Evolutionary conservation across 345 rosid species (phyloP), one percentile per base, ranked within the genome.

Genomic region (Ceriops tagal): DNA sequence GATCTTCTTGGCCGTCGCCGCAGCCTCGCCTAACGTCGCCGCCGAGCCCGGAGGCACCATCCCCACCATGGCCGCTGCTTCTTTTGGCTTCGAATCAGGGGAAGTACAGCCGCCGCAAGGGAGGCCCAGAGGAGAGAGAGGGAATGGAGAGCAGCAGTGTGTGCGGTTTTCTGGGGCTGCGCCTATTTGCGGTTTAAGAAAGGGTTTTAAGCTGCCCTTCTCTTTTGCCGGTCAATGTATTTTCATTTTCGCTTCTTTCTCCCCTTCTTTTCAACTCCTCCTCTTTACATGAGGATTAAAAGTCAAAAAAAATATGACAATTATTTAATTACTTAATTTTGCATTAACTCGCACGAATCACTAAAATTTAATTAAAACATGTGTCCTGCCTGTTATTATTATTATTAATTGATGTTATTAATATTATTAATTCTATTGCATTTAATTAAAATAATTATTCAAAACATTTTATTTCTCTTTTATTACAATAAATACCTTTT

Each of bases 51-150:
- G 83, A 70, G 89, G 83, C 73, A 71, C 71, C 16, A 82, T 53
- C 62, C 81, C 89, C 78, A 88, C 88, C 91, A 89, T 89, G 79
- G 77, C 70, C 66, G 78, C 49, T 15, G 19, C 8, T 22, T 21
- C 2, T 27, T 27, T 49, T n/a, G 20, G 67, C 26, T 64, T 49
- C 43, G 30, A 64, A 47, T 46, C 22, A 13, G 27, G 3, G 35
- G 49, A 16, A 64, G 26, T 11, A 18, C 8, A 47, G 22, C 0
- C 5, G 1, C 1, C 6, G 20, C 2, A 7, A 1, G 3, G 11
- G 8, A 8, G 22, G 55, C 4, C 8, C 22, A 0, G 8, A 3
- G 16, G 22, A n/a, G 16, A n/a, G 16, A 20, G 47, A 3, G 60
- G 6, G 31, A 11, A 4, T 8, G 7, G 53, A 56, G 53, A 34